A percentile compares a stretch with the other conserved stretches of the same genome.
These are phyloP conservation scores for Periconia macrospinosa DNA, from an alignment of 2,329 filamentous ascomycete species.

Conservation along the genomic window DNA sequence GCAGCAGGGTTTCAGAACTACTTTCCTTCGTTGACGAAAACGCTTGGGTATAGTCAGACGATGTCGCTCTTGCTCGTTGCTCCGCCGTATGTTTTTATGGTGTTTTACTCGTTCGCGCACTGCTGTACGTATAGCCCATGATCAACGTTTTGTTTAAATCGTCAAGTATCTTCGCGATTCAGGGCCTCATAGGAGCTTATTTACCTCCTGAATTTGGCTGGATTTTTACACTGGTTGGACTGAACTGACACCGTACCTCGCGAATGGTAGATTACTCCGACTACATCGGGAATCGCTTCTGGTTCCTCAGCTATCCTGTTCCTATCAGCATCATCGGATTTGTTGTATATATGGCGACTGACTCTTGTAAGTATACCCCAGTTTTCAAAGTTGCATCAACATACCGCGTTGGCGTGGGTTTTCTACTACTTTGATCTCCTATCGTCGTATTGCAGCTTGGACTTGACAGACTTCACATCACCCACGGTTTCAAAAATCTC, in stretches of 20 bases:
- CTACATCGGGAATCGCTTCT: conserved; percentile 47
- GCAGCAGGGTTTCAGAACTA: conserved; percentile 60
- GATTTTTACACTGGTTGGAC: no score
- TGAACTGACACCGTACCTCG: no score
- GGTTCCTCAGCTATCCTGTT: conserved; percentile 47
- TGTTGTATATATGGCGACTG: conserved; percentile 58
- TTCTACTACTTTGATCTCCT: no score
- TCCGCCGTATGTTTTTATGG: conserved; percentile 62
- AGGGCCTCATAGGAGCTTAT: no score
- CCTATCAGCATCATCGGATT: conserved; percentile 55
- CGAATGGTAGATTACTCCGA: conserved; percentile 40
- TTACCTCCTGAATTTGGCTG: no score
- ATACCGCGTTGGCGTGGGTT: no score
- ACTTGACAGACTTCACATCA: no score
- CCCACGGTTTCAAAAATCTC: no score
- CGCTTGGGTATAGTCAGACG: conserved; percentile 56
- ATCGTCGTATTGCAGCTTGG: no score
- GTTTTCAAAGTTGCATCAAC: no score
- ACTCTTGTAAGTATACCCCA: conserved; percentile 6
- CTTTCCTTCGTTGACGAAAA: conserved; percentile 58
- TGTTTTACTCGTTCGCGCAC: conserved; percentile 51
- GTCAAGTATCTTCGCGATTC: no score
- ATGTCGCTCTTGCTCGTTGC: conserved; percentile 60
- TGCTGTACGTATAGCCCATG: conserved; percentile 13
- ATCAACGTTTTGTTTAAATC: no score